Evolutionary conservation across 2,329 filamentous ascomycete species (phyloP), one percentile per base, ranked within the genome.

Genomic region (Apiospora aurea): DNA sequence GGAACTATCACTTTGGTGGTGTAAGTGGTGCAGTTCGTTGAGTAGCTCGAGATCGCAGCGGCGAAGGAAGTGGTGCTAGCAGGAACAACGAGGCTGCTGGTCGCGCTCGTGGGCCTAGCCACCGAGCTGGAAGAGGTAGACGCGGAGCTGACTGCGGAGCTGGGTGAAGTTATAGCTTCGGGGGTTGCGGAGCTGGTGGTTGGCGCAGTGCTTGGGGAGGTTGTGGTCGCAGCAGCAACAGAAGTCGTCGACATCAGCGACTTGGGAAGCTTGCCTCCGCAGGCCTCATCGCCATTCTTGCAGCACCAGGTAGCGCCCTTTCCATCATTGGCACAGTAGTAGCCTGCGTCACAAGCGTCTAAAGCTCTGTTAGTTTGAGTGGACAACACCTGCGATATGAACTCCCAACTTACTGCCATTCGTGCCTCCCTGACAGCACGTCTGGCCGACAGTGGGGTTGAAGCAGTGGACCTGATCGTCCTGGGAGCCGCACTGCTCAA

Each of bases 321-420:
- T 70, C 81, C 79, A 78, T 90, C 86, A 75, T 86, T 83, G n/a
- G 88, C 86, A 83, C 90, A 92, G 84, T 88, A 92, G 83, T 87
- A 92, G 69, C 88, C 89, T 21, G 81, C 79, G 44, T 89, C 86
- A 79, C 90, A 92, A 44, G 89, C 88, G 80, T 89, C 89, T 91
- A 70, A 41, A 71, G 18, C n/a, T 1, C 11, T 8, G 68, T 76
- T 29, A 74, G 74, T 51, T 2, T 4, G 14, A n/a, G 64, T 34
- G 2, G 66, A 77, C 71, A 79, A 71, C 69, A 72, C 18, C 1
- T 43, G n/a, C 14, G 43, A 41, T 44, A 67, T n/a, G 51, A 53
- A 64, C 72, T 73, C 57, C 73, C 86, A 86, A 78, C 83, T 90
- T 88, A 74, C 83, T 84, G 76, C 83, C 83, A 76, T 88, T 85